Conservation (phyloP, 164 flowering plant species). For the Taxillus chinensis region DNA sequence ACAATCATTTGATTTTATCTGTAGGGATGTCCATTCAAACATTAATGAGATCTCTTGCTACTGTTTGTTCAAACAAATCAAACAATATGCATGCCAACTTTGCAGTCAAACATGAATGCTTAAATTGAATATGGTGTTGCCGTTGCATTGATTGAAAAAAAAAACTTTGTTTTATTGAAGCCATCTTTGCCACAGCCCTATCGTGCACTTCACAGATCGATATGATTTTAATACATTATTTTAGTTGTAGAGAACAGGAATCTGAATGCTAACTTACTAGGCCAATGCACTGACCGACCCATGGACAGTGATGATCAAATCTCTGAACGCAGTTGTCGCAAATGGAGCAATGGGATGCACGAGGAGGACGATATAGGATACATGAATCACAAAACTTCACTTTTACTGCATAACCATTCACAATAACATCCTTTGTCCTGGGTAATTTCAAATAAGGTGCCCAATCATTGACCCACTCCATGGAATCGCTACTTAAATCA, state of each 20-base stretch:
- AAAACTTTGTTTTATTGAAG: no score
- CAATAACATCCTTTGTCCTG: constrained; percentile 16
- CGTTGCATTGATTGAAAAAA: no score
- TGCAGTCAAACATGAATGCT: no score
- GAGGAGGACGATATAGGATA: constrained; percentile 30
- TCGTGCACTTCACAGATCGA: no score
- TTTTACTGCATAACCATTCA: constrained; percentile 22
- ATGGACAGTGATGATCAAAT: constrained; percentile 42
- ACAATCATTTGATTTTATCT: no score
- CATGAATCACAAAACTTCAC: constrained; percentile 40
- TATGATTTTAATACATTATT: not conserved
- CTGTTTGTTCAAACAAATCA: no score
- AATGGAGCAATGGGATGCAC: constrained; percentile 39
- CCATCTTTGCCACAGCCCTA: no score
- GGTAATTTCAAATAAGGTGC: constrained; percentile 10
- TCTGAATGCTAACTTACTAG: not conserved
- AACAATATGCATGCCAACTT: no score
- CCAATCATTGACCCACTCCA: constrained; percentile 5
- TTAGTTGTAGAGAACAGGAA: not conserved
- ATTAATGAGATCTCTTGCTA: no score
- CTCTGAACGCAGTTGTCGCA: constrained; percentile 37
- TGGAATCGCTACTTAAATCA: constrained; percentile 1
- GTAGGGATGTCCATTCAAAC: no score
- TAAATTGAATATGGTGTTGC: no score
- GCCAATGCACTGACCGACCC: constrained; percentile 15